A percentile compares a stretch with the other conserved stretches of the same genome.
Evolutionary conservation across 129 eudicot species (phyloP).

Genomic region (Solidago caesia): DNA sequence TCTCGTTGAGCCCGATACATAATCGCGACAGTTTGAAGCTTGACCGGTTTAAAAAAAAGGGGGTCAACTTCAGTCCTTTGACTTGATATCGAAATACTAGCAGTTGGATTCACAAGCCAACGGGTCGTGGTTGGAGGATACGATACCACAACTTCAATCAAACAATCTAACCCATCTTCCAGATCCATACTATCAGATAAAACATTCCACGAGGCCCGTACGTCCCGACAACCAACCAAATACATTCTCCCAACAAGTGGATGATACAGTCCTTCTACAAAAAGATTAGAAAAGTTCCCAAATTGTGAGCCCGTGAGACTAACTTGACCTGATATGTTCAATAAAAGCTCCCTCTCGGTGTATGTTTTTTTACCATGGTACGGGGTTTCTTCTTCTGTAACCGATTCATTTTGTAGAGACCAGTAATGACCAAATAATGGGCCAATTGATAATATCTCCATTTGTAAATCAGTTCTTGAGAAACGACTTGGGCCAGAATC

Average conservation of each 20-base stretch:
- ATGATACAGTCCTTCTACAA: conserved; percentile 77
- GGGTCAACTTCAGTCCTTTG: conserved; percentile 76
- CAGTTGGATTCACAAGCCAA: conserved; percentile 88
- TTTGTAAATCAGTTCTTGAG: conserved; percentile 47
- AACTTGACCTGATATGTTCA: conserved; percentile 84
- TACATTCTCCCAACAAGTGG: conserved; percentile 77
- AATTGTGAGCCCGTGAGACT: conserved; percentile 40
- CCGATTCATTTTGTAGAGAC: conserved; percentile 43
- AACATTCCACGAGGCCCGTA: conserved; percentile 68
- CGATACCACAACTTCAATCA: conserved; percentile 63
- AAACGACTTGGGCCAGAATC: conserved; percentile 43
- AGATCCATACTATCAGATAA: conserved; percentile 74
- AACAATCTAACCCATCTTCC: conserved; percentile 82
- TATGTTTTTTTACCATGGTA: conserved; percentile 42
- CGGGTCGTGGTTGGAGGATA: conserved; percentile 84
- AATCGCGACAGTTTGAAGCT: conserved; percentile 67
- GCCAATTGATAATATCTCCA: conserved; percentile 81
- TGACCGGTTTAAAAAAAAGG: conserved; percentile 54
- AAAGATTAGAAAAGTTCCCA: conserved; percentile 55
- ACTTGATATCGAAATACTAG: conserved; percentile 65
- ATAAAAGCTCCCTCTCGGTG: conserved; percentile 68
- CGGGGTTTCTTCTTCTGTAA: conserved; percentile 37
- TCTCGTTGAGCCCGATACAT: conserved; percentile 89
- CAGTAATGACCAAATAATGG: conserved; percentile 71
- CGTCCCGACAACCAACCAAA: conserved; percentile 84